Conservation (phyloP, 257 asterid species). For the Coffea eugenioides region DNA sequence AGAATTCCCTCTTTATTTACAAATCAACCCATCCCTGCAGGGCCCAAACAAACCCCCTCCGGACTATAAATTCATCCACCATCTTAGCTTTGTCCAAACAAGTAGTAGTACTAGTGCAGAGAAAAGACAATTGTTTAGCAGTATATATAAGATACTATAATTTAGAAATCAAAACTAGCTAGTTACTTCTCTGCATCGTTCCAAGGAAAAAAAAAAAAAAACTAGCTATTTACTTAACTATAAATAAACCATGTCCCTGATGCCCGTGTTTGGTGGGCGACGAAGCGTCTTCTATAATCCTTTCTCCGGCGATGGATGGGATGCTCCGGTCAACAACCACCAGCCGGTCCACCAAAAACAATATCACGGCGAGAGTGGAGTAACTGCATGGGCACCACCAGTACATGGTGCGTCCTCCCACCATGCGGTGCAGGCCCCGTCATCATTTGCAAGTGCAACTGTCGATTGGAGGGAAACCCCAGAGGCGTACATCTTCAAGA, state of each 20-base stretch:
- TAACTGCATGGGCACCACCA: not conserved
- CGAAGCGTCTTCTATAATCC: not conserved
- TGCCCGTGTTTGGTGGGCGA: not conserved
- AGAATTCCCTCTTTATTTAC: not conserved
- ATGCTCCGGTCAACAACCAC: not conserved
- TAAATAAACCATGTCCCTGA: not conserved
- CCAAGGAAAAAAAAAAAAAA: no score
- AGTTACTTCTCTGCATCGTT: no score
- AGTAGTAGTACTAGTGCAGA: no score
- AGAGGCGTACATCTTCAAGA: slow-evolving; percentile 17
- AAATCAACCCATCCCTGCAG: not conserved
- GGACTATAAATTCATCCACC: not conserved
- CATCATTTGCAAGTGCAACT: not conserved
- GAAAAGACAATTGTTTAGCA: not conserved
- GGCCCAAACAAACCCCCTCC: not conserved
- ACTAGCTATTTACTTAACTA: no score
- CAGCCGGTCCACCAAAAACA: not conserved
- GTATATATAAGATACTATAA: no score
- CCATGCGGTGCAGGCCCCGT: not conserved
- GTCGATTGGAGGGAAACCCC: slow-evolving; percentile 22
- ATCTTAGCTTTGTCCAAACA: not conserved
- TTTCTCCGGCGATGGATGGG: not conserved
- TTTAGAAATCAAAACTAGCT: not conserved
- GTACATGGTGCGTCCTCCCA: not conserved
- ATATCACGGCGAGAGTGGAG: not conserved